phyloP scores from a whole-genome alignment of 352 stramenopile species.

The Phytopythium chamaehyphon region DNA sequence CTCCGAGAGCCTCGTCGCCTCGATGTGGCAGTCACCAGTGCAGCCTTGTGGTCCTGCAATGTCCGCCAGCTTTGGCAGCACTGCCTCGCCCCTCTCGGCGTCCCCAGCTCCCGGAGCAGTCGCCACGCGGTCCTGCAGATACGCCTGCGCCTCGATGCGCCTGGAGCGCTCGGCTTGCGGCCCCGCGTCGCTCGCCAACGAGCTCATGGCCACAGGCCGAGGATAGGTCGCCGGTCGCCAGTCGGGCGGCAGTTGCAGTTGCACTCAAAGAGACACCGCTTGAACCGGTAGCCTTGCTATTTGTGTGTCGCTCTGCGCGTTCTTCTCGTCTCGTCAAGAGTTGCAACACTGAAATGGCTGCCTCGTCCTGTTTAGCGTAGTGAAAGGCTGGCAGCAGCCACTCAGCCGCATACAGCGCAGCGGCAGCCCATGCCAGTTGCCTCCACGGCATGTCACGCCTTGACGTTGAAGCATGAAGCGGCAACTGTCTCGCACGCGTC shows the following conservation, averaged over 20 bases:
- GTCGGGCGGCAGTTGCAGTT: slow-evolving; percentile 1
- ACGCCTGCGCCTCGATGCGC: slow-evolving; percentile 25
- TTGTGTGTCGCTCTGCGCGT: neutral
- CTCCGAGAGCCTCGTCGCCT: slow-evolving; percentile 41
- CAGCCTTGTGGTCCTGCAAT: too few relatives aligned
- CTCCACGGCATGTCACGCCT: too few relatives aligned
- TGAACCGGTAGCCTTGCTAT: neutral
- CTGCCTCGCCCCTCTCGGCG: slow-evolving; percentile 1
- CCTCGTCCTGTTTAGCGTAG: too few relatives aligned
- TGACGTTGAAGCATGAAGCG: too few relatives aligned
- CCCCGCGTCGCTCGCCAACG: slow-evolving; percentile 14
- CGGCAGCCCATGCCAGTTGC: too few relatives aligned
- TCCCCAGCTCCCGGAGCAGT: neutral
- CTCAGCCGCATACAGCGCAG: too few relatives aligned
- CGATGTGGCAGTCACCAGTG: slow-evolving; percentile 16
- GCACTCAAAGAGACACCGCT: too few relatives aligned
- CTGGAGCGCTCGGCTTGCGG: slow-evolving; percentile 30
- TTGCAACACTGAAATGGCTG: too few relatives aligned
- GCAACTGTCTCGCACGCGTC: neutral
- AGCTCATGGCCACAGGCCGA: neutral
- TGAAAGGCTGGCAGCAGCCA: too few relatives aligned
- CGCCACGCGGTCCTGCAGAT: slow-evolving; percentile 6
- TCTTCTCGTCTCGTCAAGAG: too few relatives aligned
- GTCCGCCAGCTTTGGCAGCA: too few relatives aligned
- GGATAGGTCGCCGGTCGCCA: neutral